Base-by-base conservation (phyloP, 2,329 filamentous ascomycete species). In the Epichloe elymi region DNA sequence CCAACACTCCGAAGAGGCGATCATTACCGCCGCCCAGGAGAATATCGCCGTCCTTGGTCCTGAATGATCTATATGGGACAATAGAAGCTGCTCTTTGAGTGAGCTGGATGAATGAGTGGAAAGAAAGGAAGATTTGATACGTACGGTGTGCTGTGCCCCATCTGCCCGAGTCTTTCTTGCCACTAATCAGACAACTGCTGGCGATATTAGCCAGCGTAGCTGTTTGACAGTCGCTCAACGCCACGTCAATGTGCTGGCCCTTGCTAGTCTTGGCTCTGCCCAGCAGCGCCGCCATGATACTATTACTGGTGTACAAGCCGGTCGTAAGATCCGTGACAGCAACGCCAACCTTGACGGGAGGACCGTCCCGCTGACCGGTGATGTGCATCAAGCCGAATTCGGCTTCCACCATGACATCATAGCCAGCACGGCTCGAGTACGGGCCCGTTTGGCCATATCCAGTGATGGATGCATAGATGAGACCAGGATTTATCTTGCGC, bases 331-430 rank as follows among this genome's bases (percentile, higher is more conserved):
- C 93, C 0, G 93, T 97, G 3, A 98, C 93, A 2, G 93, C 93
- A 3, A 98, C 93, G 17, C 93, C 93, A 2, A 98, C 93, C 70
- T 98, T 98, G 39, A 96, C 93, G 0, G 93, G 93, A 2, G 89
- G 85, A 0, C 91, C 89, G 60, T 95, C 86, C 51, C 90, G 78
- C 54, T 79, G 79, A 35, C 93, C 93, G 0, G 93, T 98, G 60
- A 98, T 97, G 69, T 98, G 93, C 93, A 98, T 98, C 51, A 98
- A 71, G 1, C 93, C 93, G 70, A 98, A 90, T 65, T 97, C 93
- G 53, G 93, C 93, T 72, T 98, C 93, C 11, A 98, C 91, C 91
- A 98, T 98, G 58, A 98, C 93, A 68, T 98, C 93, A 74, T 98
- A 98, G 4, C 93, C 93, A 3, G 93, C 89, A 14, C 93, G 79